These are phyloP conservation scores for Russula griseocarnosa DNA, from an alignment of 768 basidiomycete genomes.

Conservation along the genomic window DNA sequence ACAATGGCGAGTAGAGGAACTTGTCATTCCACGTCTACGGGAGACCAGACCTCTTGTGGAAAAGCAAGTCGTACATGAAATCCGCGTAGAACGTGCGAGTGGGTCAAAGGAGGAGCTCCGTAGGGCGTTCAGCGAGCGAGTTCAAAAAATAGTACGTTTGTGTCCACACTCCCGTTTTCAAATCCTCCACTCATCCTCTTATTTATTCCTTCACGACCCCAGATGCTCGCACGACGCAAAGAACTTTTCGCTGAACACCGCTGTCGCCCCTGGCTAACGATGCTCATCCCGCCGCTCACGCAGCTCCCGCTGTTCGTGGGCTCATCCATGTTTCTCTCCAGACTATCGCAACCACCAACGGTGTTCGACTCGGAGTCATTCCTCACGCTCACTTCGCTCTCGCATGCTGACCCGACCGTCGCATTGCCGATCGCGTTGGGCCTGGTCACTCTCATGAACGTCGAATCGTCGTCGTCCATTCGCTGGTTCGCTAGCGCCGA, in stretches of 20 bases:
- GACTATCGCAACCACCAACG: constrained; percentile 52
- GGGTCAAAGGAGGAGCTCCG: constrained; percentile 28
- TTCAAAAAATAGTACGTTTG: constrained; percentile 24
- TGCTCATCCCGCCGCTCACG: constrained; percentile 55
- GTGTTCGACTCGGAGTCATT: constrained; percentile 77
- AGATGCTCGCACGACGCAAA: constrained; percentile 54
- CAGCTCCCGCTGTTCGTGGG: constrained; percentile 73
- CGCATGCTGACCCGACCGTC: constrained; percentile 67
- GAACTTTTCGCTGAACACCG: constrained; percentile 57
- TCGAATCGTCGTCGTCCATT: constrained; percentile 54
- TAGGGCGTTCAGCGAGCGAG: constrained; percentile 13
- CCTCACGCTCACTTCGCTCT: constrained; percentile 64
- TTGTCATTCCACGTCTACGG: constrained; percentile 29
- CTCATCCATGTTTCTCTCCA: constrained; percentile 55
- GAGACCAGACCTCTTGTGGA: constrained; percentile 26
- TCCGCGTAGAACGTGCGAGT: constrained; percentile 16
- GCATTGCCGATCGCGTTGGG: constrained; percentile 68
- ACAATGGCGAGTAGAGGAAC: constrained; percentile 31
- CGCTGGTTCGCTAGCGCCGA: constrained; percentile 66
- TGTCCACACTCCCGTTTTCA: background rate
- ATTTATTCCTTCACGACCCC: background rate
- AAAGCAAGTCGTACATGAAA: constrained; percentile 14
- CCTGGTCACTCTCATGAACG: constrained; percentile 70
- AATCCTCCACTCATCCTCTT: background rate
- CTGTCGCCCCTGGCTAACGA: constrained; percentile 55